Evolutionary conservation across 352 stramenopile species (phyloP).

Genomic region (Phytophthora crassamura): DNA sequence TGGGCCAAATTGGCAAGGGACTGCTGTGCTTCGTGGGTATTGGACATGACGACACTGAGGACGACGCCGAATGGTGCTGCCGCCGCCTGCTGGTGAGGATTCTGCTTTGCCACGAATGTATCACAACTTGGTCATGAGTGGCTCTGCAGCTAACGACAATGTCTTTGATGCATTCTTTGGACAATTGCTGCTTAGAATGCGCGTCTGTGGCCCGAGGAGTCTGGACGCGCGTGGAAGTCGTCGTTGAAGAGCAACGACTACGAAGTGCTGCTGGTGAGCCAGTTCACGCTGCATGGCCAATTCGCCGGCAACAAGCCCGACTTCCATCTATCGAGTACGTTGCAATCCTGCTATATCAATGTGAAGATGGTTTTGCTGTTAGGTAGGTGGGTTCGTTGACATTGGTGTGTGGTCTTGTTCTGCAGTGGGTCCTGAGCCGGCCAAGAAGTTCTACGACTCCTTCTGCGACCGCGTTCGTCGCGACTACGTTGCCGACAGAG

Average conservation of each 20-base stretch:
- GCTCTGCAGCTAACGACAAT: not conserved
- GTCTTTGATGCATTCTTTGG: no score
- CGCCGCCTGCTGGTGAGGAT: conserved; percentile 72
- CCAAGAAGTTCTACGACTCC: conserved; percentile 79
- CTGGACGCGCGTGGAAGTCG: conserved; percentile 62
- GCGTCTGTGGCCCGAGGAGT: conserved; percentile 77
- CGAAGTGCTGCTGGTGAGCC: conserved; percentile 88
- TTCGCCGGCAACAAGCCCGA: conserved; percentile 88
- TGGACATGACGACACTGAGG: conserved; percentile 75
- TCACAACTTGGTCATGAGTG: conserved; percentile 3
- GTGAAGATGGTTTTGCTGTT: not conserved
- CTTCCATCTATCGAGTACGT: conserved; percentile 85
- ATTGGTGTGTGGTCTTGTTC: not conserved
- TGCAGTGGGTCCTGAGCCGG: conserved; percentile 68
- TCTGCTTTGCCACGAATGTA: not conserved
- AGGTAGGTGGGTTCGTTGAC: not conserved
- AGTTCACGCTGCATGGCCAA: conserved; percentile 88
- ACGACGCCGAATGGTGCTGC: conserved; percentile 86
- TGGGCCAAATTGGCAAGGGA: conserved; percentile 78
- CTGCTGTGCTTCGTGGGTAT: conserved; percentile 86
- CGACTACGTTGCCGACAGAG: conserved; percentile 65
- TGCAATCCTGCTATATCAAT: not conserved
- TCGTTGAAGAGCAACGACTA: conserved; percentile 70
- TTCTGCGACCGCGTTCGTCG: conserved; percentile 76
- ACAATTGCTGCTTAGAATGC: conserved; percentile 60